These are phyloP conservation scores for Halophytophthora batemanensis DNA, from an alignment of 352 stramenopile genomes.

Conservation along the genomic window DNA sequence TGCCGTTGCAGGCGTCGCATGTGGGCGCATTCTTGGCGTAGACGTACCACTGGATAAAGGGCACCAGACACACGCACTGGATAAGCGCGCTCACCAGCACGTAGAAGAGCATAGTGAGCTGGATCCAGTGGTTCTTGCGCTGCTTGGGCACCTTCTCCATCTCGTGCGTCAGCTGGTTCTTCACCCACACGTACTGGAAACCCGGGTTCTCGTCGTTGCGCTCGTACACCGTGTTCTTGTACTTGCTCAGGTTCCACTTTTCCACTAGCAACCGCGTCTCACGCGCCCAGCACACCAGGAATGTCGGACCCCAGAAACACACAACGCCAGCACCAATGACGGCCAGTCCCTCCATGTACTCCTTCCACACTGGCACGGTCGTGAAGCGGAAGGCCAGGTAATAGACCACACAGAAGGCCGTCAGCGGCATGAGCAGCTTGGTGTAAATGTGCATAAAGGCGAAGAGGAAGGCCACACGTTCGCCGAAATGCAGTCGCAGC, in stretches of 20 bases:
- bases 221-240: conserved; percentile 89
- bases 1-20: conserved; percentile 56
- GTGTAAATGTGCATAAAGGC: conserved; percentile 91
- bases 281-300: conserved; percentile 82
- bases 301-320: conserved; percentile 80
- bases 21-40: conserved; percentile 83
- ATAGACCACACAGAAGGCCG: conserved; percentile 57
- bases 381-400: conserved; percentile 77
- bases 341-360: conserved; percentile 73
- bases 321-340: conserved; percentile 69
- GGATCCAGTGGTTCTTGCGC: conserved; percentile 83
- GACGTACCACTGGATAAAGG: conserved; percentile 90
- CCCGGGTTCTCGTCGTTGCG: conserved; percentile 82
- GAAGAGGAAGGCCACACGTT: conserved; percentile 87
- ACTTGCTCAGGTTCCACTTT: conserved; percentile 87
- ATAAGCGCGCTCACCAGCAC: conserved; percentile 69
- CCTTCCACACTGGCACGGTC: conserved; percentile 45
- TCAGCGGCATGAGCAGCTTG: conserved; percentile 80
- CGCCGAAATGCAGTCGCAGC: conserved; percentile 82
- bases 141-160: conserved; percentile 87
- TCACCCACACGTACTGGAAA: conserved; percentile 86
- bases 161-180: conserved; percentile 83
- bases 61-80: conserved; percentile 79
- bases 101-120: conserved; percentile 86
- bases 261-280: conserved; percentile 86